Evolutionary conservation across 1,139 yeast species (phyloP), one percentile per base, ranked within the genome.

Genomic region (Williopsis jadinii): DNA sequence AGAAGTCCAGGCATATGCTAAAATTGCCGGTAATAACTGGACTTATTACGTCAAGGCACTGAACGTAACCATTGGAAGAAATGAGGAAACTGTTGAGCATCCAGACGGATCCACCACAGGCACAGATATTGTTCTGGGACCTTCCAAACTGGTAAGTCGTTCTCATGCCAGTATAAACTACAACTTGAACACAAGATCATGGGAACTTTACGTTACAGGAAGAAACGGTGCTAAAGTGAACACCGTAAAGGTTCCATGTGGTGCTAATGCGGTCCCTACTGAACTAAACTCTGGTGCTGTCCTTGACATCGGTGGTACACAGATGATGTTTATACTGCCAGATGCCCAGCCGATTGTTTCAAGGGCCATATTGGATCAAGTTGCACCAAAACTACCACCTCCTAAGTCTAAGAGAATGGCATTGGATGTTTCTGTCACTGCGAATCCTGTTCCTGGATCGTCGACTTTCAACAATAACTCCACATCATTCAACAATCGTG

Each of bases 251-350:
- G 74, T 73, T 13, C 67, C 66, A 51, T 49, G 63, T 45, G 82
- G 77, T 42, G 60, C 64, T 47, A 57, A 64, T 11, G 57, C 70
- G 9, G 60, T 66, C 8, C 68, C 78, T 8, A 72, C 81, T 14
- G 73, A 79, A 11, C 71, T 92, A 47, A 75, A 76, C 41, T 83
- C 94, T 3, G 98, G 97, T 10, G 87, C 94, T 38, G 79, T 92
- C 14, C 66, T 92, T 46, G 98, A 92, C 58, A 80, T 92, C 38
- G 97, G 97, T 9, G 97, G 97, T 3, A 90, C 95, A 11, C 98
- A 92, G 64, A 92, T 92, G 98, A 92, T 92, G 95, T 92, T 92
- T 60, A 92, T 92, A 31, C 68, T 92, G 50, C 98, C 98, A 0
- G 97, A 90, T 58, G 80, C 86, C 8, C 77, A 80, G n/a, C 96